These are phyloP conservation scores for Phytophthora kernoviae DNA, from an alignment of 352 stramenopile genomes.

Conservation along the genomic window DNA sequence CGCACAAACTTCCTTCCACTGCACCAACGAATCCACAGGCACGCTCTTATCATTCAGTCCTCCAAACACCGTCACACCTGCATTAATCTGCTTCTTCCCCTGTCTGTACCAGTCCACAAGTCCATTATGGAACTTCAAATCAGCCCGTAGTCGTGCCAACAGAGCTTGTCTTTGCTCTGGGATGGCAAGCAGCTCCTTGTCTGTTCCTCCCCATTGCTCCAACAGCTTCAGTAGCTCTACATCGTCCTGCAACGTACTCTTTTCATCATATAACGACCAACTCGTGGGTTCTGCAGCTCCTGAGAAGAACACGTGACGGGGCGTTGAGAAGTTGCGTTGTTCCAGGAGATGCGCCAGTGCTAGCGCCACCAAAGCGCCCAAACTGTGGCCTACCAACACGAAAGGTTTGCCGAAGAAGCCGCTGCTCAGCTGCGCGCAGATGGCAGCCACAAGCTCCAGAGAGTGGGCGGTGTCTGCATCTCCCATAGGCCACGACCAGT, in stretches of 20 bases:
- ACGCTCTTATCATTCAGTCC: constrained; percentile 47
- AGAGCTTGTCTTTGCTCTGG: constrained; percentile 42
- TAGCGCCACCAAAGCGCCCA: constrained; percentile 65
- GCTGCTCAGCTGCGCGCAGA: constrained; percentile 43
- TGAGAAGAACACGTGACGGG: constrained; percentile 67
- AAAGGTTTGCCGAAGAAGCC: constrained; percentile 82
- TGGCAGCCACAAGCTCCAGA: constrained; percentile 39
- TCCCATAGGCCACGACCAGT: constrained; percentile 48
- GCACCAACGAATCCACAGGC: constrained; percentile 35
- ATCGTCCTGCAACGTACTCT: constrained; percentile 33
- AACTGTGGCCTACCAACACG: constrained; percentile 68
- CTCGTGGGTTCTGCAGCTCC: constrained; percentile 39
- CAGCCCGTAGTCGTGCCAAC: constrained; percentile 37
- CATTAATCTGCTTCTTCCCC: constrained; percentile 28
- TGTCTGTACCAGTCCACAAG: constrained; percentile 48
- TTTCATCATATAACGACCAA: constrained; percentile 43
- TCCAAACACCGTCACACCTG: constrained; percentile 58
- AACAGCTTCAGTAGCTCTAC: constrained; percentile 48
- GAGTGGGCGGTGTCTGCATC: constrained; percentile 6
- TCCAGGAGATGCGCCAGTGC: constrained; percentile 56
- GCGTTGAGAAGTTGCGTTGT: constrained; percentile 47
- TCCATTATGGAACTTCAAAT: constrained; percentile 61
- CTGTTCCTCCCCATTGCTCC: constrained; percentile 64
- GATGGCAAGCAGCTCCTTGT: constrained; percentile 56
- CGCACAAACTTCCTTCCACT: constrained; percentile 44